Conservation (phyloP, 2,329 filamentous ascomycete species). For the Coniochaeta prunicola region DNA sequence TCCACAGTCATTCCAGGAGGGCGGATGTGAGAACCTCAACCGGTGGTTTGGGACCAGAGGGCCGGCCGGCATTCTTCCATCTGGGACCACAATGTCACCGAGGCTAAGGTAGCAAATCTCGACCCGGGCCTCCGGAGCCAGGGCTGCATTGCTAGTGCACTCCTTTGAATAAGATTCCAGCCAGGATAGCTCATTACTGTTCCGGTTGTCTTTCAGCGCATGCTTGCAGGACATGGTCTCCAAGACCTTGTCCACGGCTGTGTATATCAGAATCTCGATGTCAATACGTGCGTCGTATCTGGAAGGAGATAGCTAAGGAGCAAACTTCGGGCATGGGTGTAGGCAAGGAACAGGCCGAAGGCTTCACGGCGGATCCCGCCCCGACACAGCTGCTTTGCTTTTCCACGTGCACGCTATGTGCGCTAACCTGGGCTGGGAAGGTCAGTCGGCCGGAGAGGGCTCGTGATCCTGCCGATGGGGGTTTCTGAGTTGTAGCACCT, state of each 20-base stretch:
- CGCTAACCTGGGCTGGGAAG: neutral
- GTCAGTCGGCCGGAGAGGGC: neutral
- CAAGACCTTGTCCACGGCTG: too few relatives aligned
- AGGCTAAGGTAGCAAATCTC: neutral
- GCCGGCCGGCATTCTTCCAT: neutral
- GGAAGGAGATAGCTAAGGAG: neutral
- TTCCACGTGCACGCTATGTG: neutral
- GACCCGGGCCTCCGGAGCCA: neutral
- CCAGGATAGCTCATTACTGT: too few relatives aligned
- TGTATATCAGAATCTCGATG: too few relatives aligned
- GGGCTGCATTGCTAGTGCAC: neutral
- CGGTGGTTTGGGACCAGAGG: neutral
- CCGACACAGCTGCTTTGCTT: neutral
- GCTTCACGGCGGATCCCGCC: neutral
- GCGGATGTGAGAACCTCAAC: neutral
- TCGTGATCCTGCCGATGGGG: neutral
- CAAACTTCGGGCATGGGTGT: neutral
- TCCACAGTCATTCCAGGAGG: neutral
- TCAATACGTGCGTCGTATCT: too few relatives aligned
- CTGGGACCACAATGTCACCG: conserved; percentile 1
- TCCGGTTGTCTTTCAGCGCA: too few relatives aligned
- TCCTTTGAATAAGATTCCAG: neutral
- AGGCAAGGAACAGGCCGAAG: neutral
- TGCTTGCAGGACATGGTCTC: too few relatives aligned
- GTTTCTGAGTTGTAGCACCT: neutral